Conservation (phyloP, 352 stramenopile species). For the Peronospora destructor region DNA sequence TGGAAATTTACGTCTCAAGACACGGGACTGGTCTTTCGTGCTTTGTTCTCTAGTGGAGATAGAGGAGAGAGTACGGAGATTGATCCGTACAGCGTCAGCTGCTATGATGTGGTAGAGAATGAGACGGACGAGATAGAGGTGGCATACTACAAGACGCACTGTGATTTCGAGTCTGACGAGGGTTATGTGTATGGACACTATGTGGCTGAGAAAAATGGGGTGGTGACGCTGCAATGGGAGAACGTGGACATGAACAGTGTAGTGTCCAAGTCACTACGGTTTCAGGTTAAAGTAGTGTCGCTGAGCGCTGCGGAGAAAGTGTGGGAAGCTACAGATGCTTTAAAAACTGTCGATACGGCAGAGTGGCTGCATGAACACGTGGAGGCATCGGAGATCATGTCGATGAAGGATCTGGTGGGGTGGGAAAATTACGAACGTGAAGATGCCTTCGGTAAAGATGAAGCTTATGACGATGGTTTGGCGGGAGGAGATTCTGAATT, state of each 20-base stretch:
- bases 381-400: conserved; percentile 18
- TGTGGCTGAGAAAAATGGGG: conserved; percentile 15
- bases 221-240: conserved; percentile 36
- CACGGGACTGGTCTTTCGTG: conserved; percentile 26
- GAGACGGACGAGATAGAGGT: conserved; percentile 13
- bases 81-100: conserved; percentile 26
- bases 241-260: conserved; percentile 41
- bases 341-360: conserved; percentile 10
- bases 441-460: conserved; percentile 6
- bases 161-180: conserved; percentile 11
- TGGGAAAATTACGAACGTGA: conserved; percentile 18
- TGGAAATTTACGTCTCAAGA: conserved; percentile 41
- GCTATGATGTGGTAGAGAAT: not conserved
- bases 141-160: conserved; percentile 29
- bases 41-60: conserved; percentile 11
- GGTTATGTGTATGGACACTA: conserved; percentile 29
- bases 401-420: conserved; percentile 11
- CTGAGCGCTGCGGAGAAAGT: conserved; percentile 7
- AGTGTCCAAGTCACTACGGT: conserved; percentile 35
- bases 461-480: conserved; percentile 5
- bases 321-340: conserved; percentile 7
- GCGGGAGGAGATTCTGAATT: conserved; percentile 3
- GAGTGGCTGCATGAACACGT: conserved; percentile 20
- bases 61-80: not conserved
- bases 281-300: conserved; percentile 25